Conservation (phyloP, 2,329 filamentous ascomycete species). For the Hypoxylon sp. region DNA sequence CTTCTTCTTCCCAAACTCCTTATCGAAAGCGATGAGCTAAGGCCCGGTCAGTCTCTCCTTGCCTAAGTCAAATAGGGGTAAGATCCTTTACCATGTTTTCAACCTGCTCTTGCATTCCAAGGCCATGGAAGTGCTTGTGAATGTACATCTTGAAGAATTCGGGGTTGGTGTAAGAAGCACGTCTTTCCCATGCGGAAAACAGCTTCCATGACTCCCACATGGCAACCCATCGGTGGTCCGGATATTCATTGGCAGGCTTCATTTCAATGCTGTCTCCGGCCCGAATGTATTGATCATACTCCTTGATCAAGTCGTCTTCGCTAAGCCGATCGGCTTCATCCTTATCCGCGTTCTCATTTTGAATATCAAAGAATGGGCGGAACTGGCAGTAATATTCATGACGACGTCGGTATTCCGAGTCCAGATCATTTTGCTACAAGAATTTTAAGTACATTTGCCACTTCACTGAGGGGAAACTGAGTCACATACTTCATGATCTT, state of each 20-base stretch:
- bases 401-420: slow-evolving; percentile 28
- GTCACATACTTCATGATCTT: slow-evolving; percentile 33
- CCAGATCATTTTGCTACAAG: slow-evolving; percentile 22
- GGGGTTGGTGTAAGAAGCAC: slow-evolving; percentile 44
- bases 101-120: slow-evolving; percentile 50
- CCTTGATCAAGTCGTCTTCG: slow-evolving; percentile 39
- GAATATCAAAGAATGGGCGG: slow-evolving; percentile 45
- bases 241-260: slow-evolving; percentile 35
- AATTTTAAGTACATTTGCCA: slow-evolving; percentile 6
- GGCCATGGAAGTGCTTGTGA: slow-evolving; percentile 50
- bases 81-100: slow-evolving; percentile 47
- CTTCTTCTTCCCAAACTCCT: slow-evolving; percentile 43
- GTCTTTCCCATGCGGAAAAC: slow-evolving; percentile 35
- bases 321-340: slow-evolving; percentile 41
- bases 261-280: slow-evolving; percentile 32
- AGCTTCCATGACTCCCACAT: slow-evolving; percentile 45
- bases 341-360: slow-evolving; percentile 43
- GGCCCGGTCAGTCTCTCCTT: background rate
- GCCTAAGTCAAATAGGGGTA: background rate
- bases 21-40: slow-evolving; percentile 43
- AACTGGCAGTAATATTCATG: slow-evolving; percentile 43
- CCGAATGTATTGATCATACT: slow-evolving; percentile 32
- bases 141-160: slow-evolving; percentile 52
- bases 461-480: background rate
- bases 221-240: slow-evolving; percentile 39